These are phyloP conservation scores for Paecilomyces variotii DNA, from an alignment of 2,329 filamentous ascomycete species.

Conservation along the genomic window DNA sequence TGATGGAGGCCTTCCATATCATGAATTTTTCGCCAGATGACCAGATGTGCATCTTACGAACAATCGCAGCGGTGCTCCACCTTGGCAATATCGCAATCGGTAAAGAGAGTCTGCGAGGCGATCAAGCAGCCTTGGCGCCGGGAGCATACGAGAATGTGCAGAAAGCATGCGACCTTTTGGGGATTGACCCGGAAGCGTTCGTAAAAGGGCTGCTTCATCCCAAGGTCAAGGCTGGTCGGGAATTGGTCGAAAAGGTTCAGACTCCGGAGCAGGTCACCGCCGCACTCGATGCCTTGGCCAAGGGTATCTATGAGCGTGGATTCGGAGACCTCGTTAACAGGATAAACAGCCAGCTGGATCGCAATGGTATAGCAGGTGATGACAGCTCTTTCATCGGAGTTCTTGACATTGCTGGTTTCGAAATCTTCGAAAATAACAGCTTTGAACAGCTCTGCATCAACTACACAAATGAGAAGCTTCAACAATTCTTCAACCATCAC, in stretches of 20 bases:
- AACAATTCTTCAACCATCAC: conserved; percentile 99
- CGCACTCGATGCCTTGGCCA: conserved; percentile 81
- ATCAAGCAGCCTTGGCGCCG: conserved; percentile 75
- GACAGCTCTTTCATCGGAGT: conserved; percentile 96
- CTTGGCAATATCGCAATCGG: conserved; percentile 84
- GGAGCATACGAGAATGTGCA: conserved; percentile 68
- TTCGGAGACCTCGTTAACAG: conserved; percentile 88
- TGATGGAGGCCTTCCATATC: conserved; percentile 86
- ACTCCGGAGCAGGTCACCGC: conserved; percentile 93
- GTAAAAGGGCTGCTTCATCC: conserved; percentile 84
- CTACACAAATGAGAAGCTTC: conserved; percentile 98
- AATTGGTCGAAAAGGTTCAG: conserved; percentile 98
- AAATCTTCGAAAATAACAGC: conserved; percentile 97
- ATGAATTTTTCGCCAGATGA: conserved; percentile 90
- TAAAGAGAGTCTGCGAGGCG: conserved; percentile 82
- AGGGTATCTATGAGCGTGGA: conserved; percentile 94
- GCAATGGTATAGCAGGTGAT: conserved; percentile 71
- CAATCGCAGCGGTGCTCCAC: conserved; percentile 84
- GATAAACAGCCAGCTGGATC: conserved; percentile 86
- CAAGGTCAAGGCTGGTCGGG: conserved; percentile 85
- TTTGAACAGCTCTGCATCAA: conserved; percentile 99
- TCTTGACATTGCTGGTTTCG: conserved; percentile 96
- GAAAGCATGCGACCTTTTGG: conserved; percentile 74
- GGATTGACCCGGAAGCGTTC: conserved; percentile 77
- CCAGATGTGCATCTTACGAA: conserved; percentile 73